phyloP scores from a whole-genome alignment of 345 rosid genomes.

The Moringa oleifera region DNA sequence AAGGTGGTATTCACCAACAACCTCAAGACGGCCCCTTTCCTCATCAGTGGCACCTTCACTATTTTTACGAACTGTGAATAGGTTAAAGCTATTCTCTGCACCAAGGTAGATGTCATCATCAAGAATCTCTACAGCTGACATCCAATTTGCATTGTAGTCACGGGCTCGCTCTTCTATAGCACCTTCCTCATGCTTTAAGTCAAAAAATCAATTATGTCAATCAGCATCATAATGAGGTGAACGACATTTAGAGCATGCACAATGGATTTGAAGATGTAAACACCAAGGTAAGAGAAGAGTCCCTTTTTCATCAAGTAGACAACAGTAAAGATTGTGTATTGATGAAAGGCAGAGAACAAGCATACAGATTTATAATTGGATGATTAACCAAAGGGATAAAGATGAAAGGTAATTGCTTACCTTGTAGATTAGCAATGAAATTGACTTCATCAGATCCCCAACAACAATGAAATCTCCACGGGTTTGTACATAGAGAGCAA shows the following conservation, averaged over 20 bases:
- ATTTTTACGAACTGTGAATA: conserved; percentile 77
- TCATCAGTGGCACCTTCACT: conserved; percentile 89
- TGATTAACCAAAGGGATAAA: neutral
- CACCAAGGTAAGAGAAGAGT: neutral
- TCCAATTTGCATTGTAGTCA: conserved; percentile 88
- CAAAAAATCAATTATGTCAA: conserved; percentile 1
- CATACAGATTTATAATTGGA: neutral
- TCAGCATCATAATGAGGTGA: neutral
- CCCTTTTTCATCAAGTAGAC: neutral
- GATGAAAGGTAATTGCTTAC: conserved; percentile 21
- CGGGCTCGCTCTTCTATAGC: conserved; percentile 86
- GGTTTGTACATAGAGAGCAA: conserved; percentile 82
- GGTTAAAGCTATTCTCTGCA: conserved; percentile 75
- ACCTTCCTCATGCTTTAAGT: conserved; percentile 83
- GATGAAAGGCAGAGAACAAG: neutral
- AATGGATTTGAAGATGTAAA: no score
- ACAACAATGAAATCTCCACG: conserved; percentile 96
- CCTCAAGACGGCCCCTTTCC: conserved; percentile 80
- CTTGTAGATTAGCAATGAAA: conserved; percentile 88
- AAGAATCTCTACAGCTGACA: conserved; percentile 89
- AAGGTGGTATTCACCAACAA: conserved; percentile 83
- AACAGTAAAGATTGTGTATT: neutral
- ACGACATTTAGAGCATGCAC: neutral
- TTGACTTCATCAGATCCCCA: conserved; percentile 94
- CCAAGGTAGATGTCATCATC: conserved; percentile 85